Percentiles rank a stretch among this genome's conserved stretches.
Conservation (phyloP, 805 yeast species). For the Cyberlindnera japonica region DNA sequence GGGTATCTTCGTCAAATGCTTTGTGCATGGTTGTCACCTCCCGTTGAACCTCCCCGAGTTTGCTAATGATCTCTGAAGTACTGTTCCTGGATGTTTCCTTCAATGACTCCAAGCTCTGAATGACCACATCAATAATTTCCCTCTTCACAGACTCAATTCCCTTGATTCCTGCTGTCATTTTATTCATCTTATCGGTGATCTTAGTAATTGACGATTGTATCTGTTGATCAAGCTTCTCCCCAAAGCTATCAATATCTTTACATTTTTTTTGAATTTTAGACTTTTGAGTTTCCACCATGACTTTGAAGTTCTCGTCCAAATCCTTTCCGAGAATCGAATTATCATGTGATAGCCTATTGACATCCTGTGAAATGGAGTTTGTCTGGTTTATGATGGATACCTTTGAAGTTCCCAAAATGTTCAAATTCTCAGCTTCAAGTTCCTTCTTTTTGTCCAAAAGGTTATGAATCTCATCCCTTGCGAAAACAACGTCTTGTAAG, state of each 20-base stretch:
- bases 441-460: constrained; percentile 9
- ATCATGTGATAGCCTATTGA: constrained; percentile 8
- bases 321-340: constrained; percentile 7
- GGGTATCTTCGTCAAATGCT: constrained; percentile 1
- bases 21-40: background rate
- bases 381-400: constrained; percentile 4
- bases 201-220: constrained; percentile 10
- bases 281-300: constrained; percentile 15
- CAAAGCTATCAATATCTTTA: constrained; percentile 1
- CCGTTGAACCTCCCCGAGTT: background rate
- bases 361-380: background rate
- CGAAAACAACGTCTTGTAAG: constrained; percentile 21
- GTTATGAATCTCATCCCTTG: constrained; percentile 9
- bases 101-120: constrained; percentile 17
- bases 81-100: background rate
- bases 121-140: constrained; percentile 17
- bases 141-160: constrained; percentile 16
- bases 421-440: constrained; percentile 17
- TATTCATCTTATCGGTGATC: background rate
- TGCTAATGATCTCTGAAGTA: background rate
- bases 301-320: constrained; percentile 13
- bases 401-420: constrained; percentile 14
- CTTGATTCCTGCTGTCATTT: constrained; percentile 12
- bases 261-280: constrained; percentile 13
- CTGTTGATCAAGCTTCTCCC: constrained; percentile 1